Evolutionary conservation across 352 stramenopile species (phyloP).

Genomic region (Phytophthora megakarya): DNA sequence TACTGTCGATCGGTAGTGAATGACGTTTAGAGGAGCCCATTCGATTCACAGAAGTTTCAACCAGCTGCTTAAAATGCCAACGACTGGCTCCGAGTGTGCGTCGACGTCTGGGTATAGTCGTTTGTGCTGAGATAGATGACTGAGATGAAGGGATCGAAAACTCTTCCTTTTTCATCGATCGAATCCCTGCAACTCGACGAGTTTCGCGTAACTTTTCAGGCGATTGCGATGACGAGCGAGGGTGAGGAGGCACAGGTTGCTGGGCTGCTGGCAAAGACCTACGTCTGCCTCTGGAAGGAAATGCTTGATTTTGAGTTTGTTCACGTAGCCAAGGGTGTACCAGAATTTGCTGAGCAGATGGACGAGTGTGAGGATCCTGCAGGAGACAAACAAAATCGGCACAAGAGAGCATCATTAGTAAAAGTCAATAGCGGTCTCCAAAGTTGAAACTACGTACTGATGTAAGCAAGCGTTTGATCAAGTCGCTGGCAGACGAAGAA

Average conservation of each 20-base stretch:
- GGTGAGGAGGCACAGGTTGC: slow-evolving; percentile 27
- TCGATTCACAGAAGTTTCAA: slow-evolving; percentile 4
- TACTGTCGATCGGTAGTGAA: slow-evolving; percentile 18
- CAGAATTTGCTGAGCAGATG: slow-evolving; percentile 56
- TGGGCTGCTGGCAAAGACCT: slow-evolving; percentile 13
- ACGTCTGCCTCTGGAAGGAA: slow-evolving; percentile 13
- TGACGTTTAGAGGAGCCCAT: slow-evolving; percentile 14
- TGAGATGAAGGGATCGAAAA: slow-evolving; percentile 19
- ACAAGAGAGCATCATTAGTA: not conserved
- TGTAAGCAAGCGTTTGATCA: slow-evolving; percentile 69
- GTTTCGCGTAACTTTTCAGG: slow-evolving; percentile 25
- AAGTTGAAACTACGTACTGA: slow-evolving; percentile 29
- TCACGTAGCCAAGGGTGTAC: slow-evolving; percentile 62
- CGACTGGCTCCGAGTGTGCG: slow-evolving; percentile 13
- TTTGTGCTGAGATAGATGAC: slow-evolving; percentile 12
- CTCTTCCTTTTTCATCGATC: slow-evolving; percentile 26
- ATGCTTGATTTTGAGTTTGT: slow-evolving; percentile 17
- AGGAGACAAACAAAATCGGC: slow-evolving; percentile 1
- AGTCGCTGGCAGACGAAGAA: slow-evolving; percentile 53
- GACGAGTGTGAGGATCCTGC: slow-evolving; percentile 48
- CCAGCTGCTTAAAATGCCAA: slow-evolving; percentile 5
- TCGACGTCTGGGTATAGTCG: slow-evolving; percentile 5
- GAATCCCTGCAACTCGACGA: slow-evolving; percentile 14
- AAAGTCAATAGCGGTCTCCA: not conserved
- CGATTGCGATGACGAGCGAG: slow-evolving; percentile 20